Conservation (phyloP, 2,329 filamentous ascomycete genomes). For the Gaeumannomyces sp. region DNA sequence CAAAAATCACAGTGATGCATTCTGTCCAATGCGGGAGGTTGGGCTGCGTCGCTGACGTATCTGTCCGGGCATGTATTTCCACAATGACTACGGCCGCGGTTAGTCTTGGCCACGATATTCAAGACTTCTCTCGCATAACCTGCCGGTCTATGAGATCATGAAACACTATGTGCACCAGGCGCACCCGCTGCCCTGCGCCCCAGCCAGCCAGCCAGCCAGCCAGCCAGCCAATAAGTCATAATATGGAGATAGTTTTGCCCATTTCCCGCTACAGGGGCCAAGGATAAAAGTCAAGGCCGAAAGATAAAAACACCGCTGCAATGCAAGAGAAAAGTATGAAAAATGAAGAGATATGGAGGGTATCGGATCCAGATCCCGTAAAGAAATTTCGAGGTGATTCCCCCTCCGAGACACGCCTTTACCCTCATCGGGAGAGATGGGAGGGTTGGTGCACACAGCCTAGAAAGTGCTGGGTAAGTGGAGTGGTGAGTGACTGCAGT, state of each 20-base stretch:
- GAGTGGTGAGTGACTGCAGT: no score
- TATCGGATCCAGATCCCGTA: neutral
- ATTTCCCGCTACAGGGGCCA: neutral
- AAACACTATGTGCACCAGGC: neutral
- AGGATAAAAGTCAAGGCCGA: neutral
- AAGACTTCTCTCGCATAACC: neutral
- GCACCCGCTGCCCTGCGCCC: neutral
- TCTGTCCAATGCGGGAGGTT: neutral
- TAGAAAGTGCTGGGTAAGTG: no score
- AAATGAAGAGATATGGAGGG: neutral
- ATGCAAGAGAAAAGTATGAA: conserved; percentile 8
- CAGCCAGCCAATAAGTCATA: neutral
- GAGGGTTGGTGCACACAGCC: no score
- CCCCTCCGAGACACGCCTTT: neutral
- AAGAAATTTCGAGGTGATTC: neutral
- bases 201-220: neutral
- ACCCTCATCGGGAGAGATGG: neutral
- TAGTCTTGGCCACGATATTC: neutral
- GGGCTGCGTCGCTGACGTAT: neutral
- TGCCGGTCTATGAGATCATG: neutral
- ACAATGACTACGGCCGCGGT: no score
- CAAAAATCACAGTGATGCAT: no score
- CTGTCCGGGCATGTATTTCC: neutral
- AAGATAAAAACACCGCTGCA: neutral
- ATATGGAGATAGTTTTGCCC: neutral